Evolutionary conservation across 345 rosid genomes (phyloP).

Genomic region (Stellera chamaejasme): DNA sequence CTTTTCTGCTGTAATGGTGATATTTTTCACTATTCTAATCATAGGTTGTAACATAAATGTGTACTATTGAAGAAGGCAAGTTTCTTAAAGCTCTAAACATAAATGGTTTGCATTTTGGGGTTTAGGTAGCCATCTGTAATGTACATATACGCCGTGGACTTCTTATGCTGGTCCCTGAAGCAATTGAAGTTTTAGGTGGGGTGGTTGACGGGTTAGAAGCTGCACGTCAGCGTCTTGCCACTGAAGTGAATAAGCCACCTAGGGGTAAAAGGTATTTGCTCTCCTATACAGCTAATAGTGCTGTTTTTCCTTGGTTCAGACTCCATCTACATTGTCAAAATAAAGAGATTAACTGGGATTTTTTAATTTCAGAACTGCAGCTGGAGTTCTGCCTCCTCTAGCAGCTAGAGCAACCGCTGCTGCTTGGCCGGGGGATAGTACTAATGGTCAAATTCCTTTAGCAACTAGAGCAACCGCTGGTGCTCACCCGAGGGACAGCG

Average conservation of each 20-base stretch:
- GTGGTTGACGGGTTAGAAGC: slow-evolving; percentile 69
- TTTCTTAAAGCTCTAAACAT: slow-evolving; percentile 4
- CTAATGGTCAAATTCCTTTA: slow-evolving; percentile 20
- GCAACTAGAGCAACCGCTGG: slow-evolving; percentile 77
- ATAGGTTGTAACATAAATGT: not conserved
- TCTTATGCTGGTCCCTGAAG: slow-evolving; percentile 86
- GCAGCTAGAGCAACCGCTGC: slow-evolving; percentile 77
- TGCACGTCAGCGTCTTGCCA: slow-evolving; percentile 57
- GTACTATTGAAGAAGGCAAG: not conserved
- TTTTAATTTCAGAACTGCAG: slow-evolving; percentile 42
- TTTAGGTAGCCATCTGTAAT: slow-evolving; percentile 69
- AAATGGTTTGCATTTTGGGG: slow-evolving; percentile 1
- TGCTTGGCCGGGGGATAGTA: slow-evolving; percentile 57
- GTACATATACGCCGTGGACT: slow-evolving; percentile 74
- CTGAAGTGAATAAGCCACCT: slow-evolving; percentile 87
- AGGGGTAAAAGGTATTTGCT: slow-evolving; percentile 83
- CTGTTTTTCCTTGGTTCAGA: no score
- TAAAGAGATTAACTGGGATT: not conserved
- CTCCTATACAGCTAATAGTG: no score
- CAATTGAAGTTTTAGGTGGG: slow-evolving; percentile 78
- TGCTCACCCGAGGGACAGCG: slow-evolving; percentile 54
- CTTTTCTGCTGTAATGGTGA: not conserved
- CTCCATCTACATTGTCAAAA: not conserved
- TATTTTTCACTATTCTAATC: not conserved
- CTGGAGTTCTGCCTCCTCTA: slow-evolving; percentile 52